Conservation (phyloP, 1,139 yeast species). For the Saccharomyces pastorianus region DNA sequence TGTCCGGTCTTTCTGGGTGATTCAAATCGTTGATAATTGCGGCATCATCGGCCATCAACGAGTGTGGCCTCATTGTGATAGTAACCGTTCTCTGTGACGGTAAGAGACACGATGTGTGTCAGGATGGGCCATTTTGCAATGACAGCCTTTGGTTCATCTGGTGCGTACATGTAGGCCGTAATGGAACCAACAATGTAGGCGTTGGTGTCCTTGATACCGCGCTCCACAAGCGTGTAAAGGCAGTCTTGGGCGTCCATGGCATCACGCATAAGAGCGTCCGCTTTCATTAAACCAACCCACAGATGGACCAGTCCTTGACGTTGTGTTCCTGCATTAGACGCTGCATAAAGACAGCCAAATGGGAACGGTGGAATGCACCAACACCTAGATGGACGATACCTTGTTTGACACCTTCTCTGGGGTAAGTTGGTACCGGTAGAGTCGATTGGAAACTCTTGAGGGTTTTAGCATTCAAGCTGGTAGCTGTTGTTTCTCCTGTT, state of each 20-base stretch:
- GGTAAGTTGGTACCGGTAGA: slow-evolving; percentile 4
- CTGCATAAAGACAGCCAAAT: slow-evolving; percentile 8
- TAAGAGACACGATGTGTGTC: neutral
- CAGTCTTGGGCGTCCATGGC: slow-evolving; percentile 6
- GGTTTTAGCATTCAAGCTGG: neutral
- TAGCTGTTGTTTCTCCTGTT: neutral
- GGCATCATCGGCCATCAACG: slow-evolving; percentile 4
- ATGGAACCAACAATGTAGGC: neutral
- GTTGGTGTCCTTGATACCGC: slow-evolving; percentile 4
- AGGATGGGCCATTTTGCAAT: neutral
- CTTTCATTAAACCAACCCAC: slow-evolving; percentile 7
- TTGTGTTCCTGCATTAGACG: slow-evolving; percentile 8
- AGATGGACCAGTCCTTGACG: slow-evolving; percentile 7
- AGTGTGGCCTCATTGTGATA: slow-evolving; percentile 6
- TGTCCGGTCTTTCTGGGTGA: neutral
- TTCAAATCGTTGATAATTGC: slow-evolving; percentile 5
- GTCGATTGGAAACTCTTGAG: neutral
- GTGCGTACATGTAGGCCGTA: slow-evolving; percentile 7
- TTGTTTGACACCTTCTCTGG: slow-evolving; percentile 6
- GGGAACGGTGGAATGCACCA: slow-evolving; percentile 7
- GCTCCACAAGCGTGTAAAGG: slow-evolving; percentile 5
- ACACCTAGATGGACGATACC: slow-evolving; percentile 8
- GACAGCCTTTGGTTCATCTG: slow-evolving; percentile 5
- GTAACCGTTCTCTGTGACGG: slow-evolving; percentile 1
- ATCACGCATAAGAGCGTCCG: slow-evolving; percentile 6